phyloP scores from a whole-genome alignment of 208 protist species.

The Willaertia magna region DNA sequence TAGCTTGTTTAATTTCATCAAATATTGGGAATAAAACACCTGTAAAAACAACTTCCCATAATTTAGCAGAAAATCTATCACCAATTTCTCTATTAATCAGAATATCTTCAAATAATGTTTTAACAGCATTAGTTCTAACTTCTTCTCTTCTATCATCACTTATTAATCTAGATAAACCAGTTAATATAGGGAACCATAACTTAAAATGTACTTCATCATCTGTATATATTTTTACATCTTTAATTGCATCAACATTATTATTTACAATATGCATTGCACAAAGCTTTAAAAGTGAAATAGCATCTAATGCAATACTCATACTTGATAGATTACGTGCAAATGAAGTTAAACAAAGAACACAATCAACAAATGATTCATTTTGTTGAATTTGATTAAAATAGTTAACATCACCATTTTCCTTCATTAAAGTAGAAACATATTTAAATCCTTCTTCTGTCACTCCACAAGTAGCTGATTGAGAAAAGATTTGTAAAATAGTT shows the following conservation, averaged over 20 bases:
- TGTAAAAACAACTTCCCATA: not conserved
- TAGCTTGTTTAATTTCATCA: not conserved
- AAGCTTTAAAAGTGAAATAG: not conserved
- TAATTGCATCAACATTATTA: not conserved
- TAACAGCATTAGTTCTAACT: not conserved
- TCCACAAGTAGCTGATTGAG: conserved; percentile 27
- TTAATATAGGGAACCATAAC: not conserved
- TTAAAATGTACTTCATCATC: not conserved
- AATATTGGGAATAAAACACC: conserved; percentile 5
- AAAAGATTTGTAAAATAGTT: conserved; percentile 44
- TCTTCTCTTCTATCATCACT: not conserved
- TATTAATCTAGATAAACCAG: not conserved
- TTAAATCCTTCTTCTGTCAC: not conserved
- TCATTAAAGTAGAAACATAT: not conserved
- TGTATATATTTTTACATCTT: not conserved
- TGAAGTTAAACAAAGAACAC: not conserved
- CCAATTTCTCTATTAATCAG: not conserved
- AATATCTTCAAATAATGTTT: not conserved
- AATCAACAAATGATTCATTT: not conserved
- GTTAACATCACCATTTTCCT: not conserved
- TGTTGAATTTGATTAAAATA: not conserved
- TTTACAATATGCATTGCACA: not conserved
- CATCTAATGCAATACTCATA: not conserved
- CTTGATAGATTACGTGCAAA: not conserved
- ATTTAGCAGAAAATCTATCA: not conserved